Evolutionary conservation across 257 asterid species (phyloP).

Genomic region (Solanum okadae): DNA sequence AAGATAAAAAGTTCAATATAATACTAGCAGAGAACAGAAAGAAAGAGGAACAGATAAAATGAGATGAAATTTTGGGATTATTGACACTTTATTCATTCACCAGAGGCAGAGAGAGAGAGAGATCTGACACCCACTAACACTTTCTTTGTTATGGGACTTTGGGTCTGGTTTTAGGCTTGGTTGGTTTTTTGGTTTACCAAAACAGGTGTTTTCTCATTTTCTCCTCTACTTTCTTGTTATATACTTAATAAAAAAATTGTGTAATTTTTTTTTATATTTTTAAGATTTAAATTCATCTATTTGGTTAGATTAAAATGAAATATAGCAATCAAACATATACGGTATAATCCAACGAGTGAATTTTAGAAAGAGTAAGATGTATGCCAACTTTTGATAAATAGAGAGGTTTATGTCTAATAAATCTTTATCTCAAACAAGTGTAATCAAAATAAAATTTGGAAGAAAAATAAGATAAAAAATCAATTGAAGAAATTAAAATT

Average conservation of each 20-base stretch:
- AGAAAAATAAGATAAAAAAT: too few species aligned
- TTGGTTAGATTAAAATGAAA: neutral
- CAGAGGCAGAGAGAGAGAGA: neutral
- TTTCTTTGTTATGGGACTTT: neutral
- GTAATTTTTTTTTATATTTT: neutral
- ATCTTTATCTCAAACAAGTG: neutral
- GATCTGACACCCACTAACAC: conserved; percentile 51
- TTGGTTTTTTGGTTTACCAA: neutral
- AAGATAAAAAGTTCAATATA: neutral
- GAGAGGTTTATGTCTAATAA: neutral
- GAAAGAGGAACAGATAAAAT: neutral
- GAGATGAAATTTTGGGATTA: conserved; percentile 9
- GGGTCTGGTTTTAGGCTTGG: neutral
- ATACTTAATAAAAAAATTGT: neutral
- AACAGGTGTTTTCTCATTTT: neutral
- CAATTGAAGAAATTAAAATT: too few species aligned
- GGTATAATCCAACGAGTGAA: too few species aligned
- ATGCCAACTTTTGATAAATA: neutral
- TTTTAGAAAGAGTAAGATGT: neutral
- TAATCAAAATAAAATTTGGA: neutral
- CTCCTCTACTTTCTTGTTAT: neutral
- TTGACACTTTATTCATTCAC: neutral
- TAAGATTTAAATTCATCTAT: neutral
- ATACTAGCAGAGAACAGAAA: neutral
- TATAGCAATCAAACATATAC: too few species aligned